Conservation (phyloP, 1,139 yeast species). For the Candida freyschussii region DNA sequence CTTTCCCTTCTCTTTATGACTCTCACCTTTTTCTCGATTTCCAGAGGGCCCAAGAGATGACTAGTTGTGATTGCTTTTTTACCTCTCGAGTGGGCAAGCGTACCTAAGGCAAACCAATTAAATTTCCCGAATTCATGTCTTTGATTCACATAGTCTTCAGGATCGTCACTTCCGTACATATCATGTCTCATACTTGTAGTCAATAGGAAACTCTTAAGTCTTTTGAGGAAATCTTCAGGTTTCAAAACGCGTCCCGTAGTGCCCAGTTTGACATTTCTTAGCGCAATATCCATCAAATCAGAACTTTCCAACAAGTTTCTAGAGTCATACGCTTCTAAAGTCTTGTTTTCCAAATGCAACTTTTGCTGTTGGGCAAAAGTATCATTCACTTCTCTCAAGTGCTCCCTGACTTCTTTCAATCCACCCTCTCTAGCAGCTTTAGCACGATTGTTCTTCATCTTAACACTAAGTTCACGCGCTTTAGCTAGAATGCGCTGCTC, state of each 20-base stretch:
- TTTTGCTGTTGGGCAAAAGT: slow-evolving; percentile 33
- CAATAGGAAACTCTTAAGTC: slow-evolving; percentile 37
- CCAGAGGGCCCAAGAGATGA: slow-evolving; percentile 69
- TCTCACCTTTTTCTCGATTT: slow-evolving; percentile 51
- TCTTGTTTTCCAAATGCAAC: slow-evolving; percentile 29
- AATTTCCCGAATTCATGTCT: slow-evolving; percentile 30
- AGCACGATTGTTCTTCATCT: slow-evolving; percentile 34
- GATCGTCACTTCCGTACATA: slow-evolving; percentile 22
- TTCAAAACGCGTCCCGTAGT: slow-evolving; percentile 46
- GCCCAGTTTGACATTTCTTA: slow-evolving; percentile 54
- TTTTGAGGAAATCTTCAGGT: slow-evolving; percentile 41
- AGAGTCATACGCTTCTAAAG: slow-evolving; percentile 42
- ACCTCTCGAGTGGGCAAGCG: slow-evolving; percentile 44
- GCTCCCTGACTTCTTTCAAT: slow-evolving; percentile 31
- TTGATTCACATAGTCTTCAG: slow-evolving; percentile 24
- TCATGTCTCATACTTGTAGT: slow-evolving; percentile 25
- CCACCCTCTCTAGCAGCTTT: slow-evolving; percentile 41
- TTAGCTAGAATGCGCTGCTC: slow-evolving; percentile 21
- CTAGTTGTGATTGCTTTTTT: slow-evolving; percentile 47
- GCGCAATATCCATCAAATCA: slow-evolving; percentile 47
- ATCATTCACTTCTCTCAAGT: slow-evolving; percentile 32
- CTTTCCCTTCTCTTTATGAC: slow-evolving; percentile 17
- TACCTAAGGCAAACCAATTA: slow-evolving; percentile 61
- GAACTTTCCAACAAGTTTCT: slow-evolving; percentile 39
- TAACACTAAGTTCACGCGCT: slow-evolving; percentile 19